Evolutionary conservation across 1,284 basidiomycete genomes (phyloP).

Genomic region (Paramarasmius palmivorus): DNA sequence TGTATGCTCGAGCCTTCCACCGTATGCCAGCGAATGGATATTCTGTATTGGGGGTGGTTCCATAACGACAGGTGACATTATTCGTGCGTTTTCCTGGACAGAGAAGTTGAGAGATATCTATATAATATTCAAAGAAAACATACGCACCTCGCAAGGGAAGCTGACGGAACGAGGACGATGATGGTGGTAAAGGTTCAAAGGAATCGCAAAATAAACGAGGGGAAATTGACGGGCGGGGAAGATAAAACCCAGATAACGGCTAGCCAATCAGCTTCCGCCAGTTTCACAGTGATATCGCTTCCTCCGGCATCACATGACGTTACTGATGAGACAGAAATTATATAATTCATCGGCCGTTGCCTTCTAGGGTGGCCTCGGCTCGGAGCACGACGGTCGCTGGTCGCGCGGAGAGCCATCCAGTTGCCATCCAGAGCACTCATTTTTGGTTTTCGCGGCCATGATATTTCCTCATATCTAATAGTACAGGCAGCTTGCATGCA

Average conservation of each 20-base stretch:
- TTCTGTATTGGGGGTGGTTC: conserved; percentile 45
- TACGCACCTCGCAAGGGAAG: conserved; percentile 12
- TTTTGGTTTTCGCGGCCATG: too few relatives aligned
- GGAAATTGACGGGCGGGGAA: conserved; percentile 28
- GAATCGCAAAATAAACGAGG: conserved; percentile 33
- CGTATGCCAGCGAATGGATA: conserved; percentile 29
- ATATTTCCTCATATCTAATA: too few relatives aligned
- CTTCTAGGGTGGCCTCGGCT: too few relatives aligned
- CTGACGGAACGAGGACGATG: not conserved
- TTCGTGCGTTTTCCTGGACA: conserved; percentile 20
- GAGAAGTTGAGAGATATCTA: conserved; percentile 12
- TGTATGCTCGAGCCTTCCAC: not conserved
- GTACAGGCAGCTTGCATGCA: too few relatives aligned
- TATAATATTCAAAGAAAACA: conserved; percentile 14
- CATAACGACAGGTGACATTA: conserved; percentile 41
- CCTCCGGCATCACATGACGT: not conserved
- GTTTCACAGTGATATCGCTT: conserved; percentile 28
- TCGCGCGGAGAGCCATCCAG: too few relatives aligned
- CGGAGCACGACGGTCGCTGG: too few relatives aligned
- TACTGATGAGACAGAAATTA: not conserved
- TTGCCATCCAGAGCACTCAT: too few relatives aligned
- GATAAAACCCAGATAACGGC: conserved; percentile 25
- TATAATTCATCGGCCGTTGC: not conserved
- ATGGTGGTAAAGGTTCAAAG: conserved; percentile 19
- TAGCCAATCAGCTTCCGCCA: conserved; percentile 35